Evolutionary conservation across 2,329 filamentous ascomycete genomes (phyloP).

Genomic region (Nigrospora osmanthi): DNA sequence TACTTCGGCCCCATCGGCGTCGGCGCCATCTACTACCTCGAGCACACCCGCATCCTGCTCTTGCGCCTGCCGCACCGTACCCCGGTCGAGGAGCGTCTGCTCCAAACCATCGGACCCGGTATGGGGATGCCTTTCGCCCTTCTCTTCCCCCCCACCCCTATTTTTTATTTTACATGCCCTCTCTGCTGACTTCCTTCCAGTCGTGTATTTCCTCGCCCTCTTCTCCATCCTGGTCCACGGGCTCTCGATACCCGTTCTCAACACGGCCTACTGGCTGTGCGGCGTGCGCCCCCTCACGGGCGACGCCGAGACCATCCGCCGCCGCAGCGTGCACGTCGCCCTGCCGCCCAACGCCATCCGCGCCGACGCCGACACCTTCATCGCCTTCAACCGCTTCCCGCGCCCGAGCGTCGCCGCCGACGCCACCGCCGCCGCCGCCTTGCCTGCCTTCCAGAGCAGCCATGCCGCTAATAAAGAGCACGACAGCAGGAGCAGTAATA

Average conservation of each 20-base stretch:
- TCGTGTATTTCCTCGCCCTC: constrained; percentile 5
- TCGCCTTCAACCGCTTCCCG: constrained; percentile 36
- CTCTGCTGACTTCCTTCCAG: neutral
- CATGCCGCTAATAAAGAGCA: too few species aligned
- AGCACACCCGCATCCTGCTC: neutral
- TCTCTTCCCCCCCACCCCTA: neutral
- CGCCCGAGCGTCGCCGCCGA: too few species aligned
- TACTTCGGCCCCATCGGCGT: constrained; percentile 20
- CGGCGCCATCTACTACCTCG: constrained; percentile 14
- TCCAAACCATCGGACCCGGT: neutral
- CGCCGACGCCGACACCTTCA: constrained; percentile 24
- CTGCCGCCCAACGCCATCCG: constrained; percentile 28
- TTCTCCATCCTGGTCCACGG: constrained; percentile 36
- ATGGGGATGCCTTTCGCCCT: neutral
- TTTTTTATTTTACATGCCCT: neutral
- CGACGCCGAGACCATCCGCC: constrained; percentile 27
- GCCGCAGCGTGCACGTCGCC: constrained; percentile 23
- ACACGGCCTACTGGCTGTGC: constrained; percentile 25
- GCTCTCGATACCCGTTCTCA: constrained; percentile 34
- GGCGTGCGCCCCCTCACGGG: constrained; percentile 31
- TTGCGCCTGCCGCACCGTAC: neutral
- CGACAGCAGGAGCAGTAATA: too few species aligned
- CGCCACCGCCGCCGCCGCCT: too few species aligned
- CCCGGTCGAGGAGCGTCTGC: neutral
- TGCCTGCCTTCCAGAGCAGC: too few species aligned